A percentile compares a stretch with the other conserved stretches of the same genome.
Evolutionary conservation across 2,329 filamentous ascomycete species (phyloP).

Genomic region (Tolypocladium amazonense): DNA sequence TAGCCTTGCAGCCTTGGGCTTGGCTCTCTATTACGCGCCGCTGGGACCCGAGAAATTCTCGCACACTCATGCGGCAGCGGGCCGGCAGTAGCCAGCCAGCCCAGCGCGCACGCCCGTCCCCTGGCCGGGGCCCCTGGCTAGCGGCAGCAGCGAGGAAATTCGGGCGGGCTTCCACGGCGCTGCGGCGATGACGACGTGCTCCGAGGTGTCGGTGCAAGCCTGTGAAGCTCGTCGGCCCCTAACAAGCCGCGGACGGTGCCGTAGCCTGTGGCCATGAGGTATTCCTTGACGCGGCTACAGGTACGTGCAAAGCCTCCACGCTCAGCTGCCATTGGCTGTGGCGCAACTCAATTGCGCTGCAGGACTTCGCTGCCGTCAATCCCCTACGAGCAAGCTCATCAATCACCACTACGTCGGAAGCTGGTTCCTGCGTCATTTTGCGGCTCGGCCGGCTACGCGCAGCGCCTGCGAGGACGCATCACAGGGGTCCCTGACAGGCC

Average conservation of each 20-base stretch:
- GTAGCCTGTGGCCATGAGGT: no score
- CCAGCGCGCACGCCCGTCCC: not conserved
- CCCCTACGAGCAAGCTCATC: not conserved
- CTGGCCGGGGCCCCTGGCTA: not conserved
- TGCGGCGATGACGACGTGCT: not conserved
- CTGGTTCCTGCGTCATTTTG: not conserved
- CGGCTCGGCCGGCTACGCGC: not conserved
- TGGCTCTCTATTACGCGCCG: not conserved
- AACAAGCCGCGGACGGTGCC: no score
- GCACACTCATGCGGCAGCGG: not conserved
- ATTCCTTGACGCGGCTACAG: no score
- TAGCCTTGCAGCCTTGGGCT: not conserved
- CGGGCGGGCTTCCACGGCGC: not conserved
- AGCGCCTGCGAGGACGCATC: not conserved
- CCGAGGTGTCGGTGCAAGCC: not conserved
- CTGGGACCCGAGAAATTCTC: conserved; percentile 2
- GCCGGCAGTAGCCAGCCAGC: not conserved
- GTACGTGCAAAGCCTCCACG: not conserved
- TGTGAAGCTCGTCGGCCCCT: not conserved
- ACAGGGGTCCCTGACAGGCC: not conserved
- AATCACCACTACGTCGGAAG: not conserved
- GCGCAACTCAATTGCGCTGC: not conserved
- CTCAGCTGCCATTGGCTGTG: not conserved
- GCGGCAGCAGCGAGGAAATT: not conserved
- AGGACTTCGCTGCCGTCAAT: not conserved